phyloP scores from a whole-genome alignment of 225 moss, liverwort and hornwort species.

The Rhytidiadelphus loreus region DNA sequence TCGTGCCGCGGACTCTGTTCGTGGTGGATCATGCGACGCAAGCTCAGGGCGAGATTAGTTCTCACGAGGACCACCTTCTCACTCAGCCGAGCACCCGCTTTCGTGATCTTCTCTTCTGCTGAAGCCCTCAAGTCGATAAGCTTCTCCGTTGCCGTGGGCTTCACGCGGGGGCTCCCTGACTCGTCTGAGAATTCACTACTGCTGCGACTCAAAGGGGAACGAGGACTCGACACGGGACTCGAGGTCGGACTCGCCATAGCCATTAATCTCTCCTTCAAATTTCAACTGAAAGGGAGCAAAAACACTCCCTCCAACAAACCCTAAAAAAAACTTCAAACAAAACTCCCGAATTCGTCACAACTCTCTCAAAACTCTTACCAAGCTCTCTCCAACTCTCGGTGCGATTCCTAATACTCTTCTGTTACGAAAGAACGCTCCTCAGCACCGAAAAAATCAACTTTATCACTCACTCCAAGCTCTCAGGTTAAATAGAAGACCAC shows the following conservation, averaged over 20 bases:
- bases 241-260: not conserved
- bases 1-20: constrained; percentile 4
- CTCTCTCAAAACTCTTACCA: not conserved
- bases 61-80: constrained; percentile 25
- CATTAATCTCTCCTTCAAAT: not conserved
- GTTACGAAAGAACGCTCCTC: too few relatives aligned
- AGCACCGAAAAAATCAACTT: too few relatives aligned
- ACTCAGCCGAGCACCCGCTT: constrained; percentile 16
- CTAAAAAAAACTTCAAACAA: not conserved
- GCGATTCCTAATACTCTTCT: too few relatives aligned
- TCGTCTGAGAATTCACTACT: not conserved
- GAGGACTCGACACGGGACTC: not conserved
- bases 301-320: not conserved
- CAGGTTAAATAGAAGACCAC: not conserved
- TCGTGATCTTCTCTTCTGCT: constrained; percentile 20
- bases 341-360: not conserved
- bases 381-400: not conserved
- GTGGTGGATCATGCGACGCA: constrained; percentile 14
- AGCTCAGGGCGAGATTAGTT: constrained; percentile 6
- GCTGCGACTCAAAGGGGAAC: not conserved
- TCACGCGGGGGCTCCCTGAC: not conserved
- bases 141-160: not conserved
- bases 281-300: not conserved
- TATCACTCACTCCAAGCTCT: not conserved
- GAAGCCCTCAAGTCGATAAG: constrained; percentile 13